A percentile compares a stretch with the other conserved stretches of the same genome.
phyloP scores from a whole-genome alignment of 2,329 filamentous ascomycete species.

The Zymoseptoria crescenta region DNA sequence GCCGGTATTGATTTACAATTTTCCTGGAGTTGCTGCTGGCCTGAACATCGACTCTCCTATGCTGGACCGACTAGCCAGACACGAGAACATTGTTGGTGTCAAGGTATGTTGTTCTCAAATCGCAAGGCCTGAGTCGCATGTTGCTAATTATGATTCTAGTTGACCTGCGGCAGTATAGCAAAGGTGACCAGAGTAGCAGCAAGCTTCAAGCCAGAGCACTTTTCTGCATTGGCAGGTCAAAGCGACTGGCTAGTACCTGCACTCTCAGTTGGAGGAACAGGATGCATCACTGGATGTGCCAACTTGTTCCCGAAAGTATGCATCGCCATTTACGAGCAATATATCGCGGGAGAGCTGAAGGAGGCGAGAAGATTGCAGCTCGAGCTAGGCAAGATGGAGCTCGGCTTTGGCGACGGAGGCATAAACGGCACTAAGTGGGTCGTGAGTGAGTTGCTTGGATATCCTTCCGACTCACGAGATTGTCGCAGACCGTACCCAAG shows the following conservation, averaged over 20 bases:
- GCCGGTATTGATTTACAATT: slow-evolving; percentile 43
- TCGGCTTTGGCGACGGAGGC: slow-evolving; percentile 51
- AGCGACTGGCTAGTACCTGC: slow-evolving; percentile 47
- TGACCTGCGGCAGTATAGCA: slow-evolving; percentile 34
- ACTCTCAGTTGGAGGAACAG: slow-evolving; percentile 50
- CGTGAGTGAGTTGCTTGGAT: slow-evolving; percentile 48
- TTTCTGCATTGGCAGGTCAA: slow-evolving; percentile 36
- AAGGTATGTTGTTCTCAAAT: slow-evolving; percentile 16
- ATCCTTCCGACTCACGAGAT: slow-evolving; percentile 44
- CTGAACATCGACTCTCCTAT: slow-evolving; percentile 39
- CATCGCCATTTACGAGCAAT: slow-evolving; percentile 25
- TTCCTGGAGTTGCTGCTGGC: slow-evolving; percentile 37
- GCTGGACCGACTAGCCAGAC: slow-evolving; percentile 30
- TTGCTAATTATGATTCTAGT: slow-evolving; percentile 8
- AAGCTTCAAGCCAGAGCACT: slow-evolving; percentile 30
- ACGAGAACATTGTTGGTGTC: slow-evolving; percentile 32
- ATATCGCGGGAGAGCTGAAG: slow-evolving; percentile 28
- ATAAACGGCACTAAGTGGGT: slow-evolving; percentile 56
- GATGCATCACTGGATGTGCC: slow-evolving; percentile 55
- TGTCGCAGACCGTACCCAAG: slow-evolving; percentile 49
- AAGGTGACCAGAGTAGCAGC: slow-evolving; percentile 37
- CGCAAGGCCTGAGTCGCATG: neutral
- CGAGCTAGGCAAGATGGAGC: slow-evolving; percentile 46
- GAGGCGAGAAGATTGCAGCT: slow-evolving; percentile 46
- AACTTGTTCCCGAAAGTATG: slow-evolving; percentile 54